Evolutionary conservation across 805 yeast genomes (phyloP), one percentile per base, ranked within the genome.

Genomic region (Peterozyma xylosa): DNA sequence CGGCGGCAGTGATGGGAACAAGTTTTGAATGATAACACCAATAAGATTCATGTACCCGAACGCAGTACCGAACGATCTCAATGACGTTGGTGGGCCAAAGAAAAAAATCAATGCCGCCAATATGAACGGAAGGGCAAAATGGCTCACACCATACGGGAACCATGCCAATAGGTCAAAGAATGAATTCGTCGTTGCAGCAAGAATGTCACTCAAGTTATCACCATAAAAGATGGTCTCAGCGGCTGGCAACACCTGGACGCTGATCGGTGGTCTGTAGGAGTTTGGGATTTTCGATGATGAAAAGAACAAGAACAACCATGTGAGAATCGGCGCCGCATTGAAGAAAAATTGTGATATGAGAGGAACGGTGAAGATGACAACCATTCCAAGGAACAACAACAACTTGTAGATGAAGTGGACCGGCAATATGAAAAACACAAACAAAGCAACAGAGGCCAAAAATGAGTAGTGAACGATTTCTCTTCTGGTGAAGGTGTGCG

Each of bases 1-100:
- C 15, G 99, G 99, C 11, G 99, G 95, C 43, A 98, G 97, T 41
- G 93, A 86, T 5, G 99, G 96, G 60, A 87, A 88, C 5, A 81
- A 49, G 51, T 88, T 73, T 66, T 93, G 98, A 45, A 78, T 76
- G 33, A 84, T 56, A 30, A 91, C 97, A 37, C 97, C 98, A 42
- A 79, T 60, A 50, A 90, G 63, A 63, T 91, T 93, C 91, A 89
- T 85, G 68, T 85, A 88, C 11, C 99, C 99, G 66, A 93, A 90
- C 3, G 96, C 88, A 67, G 89, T 86, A 2, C 88, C 96, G 63
- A 82, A 91, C 7, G 86, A 77, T 47, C 95, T 78, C 36, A 91
- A 65, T 3, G 88, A 70, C 10, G 85, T 82, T 38, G 99, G 99
- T 9, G 98, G 97, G 0, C 87, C 96, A 72, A 88, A 93, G 29